These are phyloP conservation scores for Colletotrichum tropicicola DNA, from an alignment of 2,329 filamentous ascomycete genomes.

Conservation along the genomic window DNA sequence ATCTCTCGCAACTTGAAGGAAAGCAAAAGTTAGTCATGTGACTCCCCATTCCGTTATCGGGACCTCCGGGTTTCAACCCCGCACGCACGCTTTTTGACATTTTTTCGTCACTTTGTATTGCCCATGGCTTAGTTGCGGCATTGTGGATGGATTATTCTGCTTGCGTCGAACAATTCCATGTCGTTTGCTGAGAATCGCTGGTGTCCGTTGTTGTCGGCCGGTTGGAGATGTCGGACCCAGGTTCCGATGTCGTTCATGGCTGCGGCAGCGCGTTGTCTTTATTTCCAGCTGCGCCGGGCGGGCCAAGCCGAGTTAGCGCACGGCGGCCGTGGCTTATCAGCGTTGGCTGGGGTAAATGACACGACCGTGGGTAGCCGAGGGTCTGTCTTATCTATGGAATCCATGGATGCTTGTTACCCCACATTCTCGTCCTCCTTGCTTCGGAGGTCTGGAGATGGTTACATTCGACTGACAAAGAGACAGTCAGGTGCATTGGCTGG, in stretches of 20 bases:
- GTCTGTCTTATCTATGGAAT: neutral
- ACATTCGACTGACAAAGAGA: neutral
- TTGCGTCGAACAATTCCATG: too few species aligned
- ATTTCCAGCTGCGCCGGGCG: neutral
- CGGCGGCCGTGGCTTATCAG: constrained; percentile 7
- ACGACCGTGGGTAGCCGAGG: constrained; percentile 1
- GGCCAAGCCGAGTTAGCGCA: constrained; percentile 4
- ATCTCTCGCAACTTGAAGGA: constrained; percentile 33
- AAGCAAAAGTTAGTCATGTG: constrained; percentile 21
- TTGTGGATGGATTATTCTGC: too few species aligned
- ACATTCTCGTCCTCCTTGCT: neutral
- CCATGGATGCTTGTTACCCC: neutral
- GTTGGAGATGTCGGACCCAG: constrained; percentile 18
- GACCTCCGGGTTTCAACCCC: neutral
- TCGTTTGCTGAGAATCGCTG: too few species aligned
- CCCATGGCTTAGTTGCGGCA: constrained; percentile 28
- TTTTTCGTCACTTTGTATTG: constrained; percentile 32
- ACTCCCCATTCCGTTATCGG: neutral
- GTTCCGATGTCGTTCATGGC: constrained; percentile 17
- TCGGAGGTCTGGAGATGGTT: constrained; percentile 13
- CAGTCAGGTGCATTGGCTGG: neutral
- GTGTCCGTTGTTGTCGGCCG: neutral
- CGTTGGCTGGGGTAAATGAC: constrained; percentile 11
- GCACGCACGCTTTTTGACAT: constrained; percentile 31
- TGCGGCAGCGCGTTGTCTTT: constrained; percentile 16